Percentiles rank a stretch among this genome's conserved stretches.
phyloP scores from a whole-genome alignment of 2,329 filamentous ascomycete genomes.

The Aspergillus ochraceoroseus region DNA sequence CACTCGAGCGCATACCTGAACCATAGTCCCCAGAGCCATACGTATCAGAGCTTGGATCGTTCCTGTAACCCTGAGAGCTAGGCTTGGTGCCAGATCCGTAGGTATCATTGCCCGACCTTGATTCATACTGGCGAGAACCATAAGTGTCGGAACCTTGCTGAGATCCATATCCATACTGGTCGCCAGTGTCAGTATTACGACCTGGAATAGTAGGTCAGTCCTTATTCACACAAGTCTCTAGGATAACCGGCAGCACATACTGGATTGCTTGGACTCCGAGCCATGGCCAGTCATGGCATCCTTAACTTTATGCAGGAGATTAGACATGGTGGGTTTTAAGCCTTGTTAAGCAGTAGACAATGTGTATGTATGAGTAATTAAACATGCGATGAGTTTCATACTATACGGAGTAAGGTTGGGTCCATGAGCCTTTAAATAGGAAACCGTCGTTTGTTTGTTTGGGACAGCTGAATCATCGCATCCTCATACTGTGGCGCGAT shows the following conservation, averaged over 20 bases:
- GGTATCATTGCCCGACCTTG: slow-evolving; percentile 10
- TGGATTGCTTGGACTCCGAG: slow-evolving; percentile 19
- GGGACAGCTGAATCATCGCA: background rate
- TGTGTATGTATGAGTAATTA: too few species aligned
- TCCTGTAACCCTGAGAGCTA: slow-evolving; percentile 8
- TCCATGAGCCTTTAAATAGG: background rate
- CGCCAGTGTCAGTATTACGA: slow-evolving; percentile 8
- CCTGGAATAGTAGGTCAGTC: slow-evolving; percentile 3
- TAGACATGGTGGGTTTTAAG: slow-evolving; percentile 37
- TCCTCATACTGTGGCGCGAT: background rate
- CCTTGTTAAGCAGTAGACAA: too few species aligned
- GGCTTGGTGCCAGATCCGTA: slow-evolving; percentile 32
- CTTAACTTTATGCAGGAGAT: slow-evolving; percentile 47
- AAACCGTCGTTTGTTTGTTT: background rate
- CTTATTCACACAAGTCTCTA: background rate
- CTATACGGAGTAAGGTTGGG: too few species aligned
- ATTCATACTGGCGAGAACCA: slow-evolving; percentile 18
- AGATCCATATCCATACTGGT: slow-evolving; percentile 23
- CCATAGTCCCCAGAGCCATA: slow-evolving; percentile 13
- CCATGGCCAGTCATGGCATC: slow-evolving; percentile 39
- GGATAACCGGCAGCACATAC: background rate
- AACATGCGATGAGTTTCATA: too few species aligned
- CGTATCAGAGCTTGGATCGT: slow-evolving; percentile 7
- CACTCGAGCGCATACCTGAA: background rate
- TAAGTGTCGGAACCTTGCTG: slow-evolving; percentile 42